Evolutionary conservation across 441 rosid genomes (phyloP).

Genomic region (Corymbia calophylla): DNA sequence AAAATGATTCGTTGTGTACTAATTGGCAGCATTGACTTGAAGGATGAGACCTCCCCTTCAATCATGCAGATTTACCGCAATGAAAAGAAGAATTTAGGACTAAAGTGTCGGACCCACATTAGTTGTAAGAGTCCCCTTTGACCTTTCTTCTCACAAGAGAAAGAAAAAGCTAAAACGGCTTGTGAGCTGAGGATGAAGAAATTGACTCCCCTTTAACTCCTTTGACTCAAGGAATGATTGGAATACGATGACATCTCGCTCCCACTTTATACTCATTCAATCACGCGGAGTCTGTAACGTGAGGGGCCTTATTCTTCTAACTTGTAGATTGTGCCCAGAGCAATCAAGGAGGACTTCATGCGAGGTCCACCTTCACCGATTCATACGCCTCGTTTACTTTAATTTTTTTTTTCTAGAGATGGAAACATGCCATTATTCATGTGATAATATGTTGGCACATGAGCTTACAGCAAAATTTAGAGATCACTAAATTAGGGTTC

Average conservation of each 20-base stretch:
- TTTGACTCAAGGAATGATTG: neutral
- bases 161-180: neutral
- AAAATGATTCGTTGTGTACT: neutral
- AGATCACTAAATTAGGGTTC: neutral
- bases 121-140: neutral
- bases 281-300: neutral
- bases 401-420: neutral
- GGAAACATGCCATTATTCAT: neutral
- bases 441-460: neutral
- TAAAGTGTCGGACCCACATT: neutral
- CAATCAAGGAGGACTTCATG: neutral
- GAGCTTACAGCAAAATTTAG: neutral
- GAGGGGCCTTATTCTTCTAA: neutral
- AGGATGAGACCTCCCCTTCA: neutral
- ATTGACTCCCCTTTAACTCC: neutral
- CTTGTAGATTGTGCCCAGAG: neutral
- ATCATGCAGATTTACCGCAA: neutral
- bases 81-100: neutral
- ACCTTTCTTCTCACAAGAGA: neutral
- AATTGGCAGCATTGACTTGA: neutral
- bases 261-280: neutral
- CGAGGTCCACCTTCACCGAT: neutral
- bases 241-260: neutral
- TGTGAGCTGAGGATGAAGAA: neutral
- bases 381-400: neutral